These are phyloP conservation scores for Whalleya microplaca DNA, from an alignment of 2,329 filamentous ascomycete species.

Conservation along the genomic window DNA sequence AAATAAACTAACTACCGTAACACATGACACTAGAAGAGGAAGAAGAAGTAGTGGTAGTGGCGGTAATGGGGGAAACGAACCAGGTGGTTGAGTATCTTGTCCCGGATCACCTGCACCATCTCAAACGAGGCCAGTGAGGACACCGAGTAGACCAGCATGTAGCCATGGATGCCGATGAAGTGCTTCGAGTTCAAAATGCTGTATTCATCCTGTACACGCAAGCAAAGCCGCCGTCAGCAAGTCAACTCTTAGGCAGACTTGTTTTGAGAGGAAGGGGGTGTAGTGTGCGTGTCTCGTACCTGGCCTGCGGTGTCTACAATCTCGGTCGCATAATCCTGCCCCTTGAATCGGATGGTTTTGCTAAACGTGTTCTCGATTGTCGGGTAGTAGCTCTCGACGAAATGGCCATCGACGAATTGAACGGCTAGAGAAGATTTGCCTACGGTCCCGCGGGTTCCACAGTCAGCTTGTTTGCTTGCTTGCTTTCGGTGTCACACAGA, in stretches of 20 bases:
- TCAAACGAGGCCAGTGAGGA: constrained; percentile 93
- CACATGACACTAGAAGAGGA: neutral
- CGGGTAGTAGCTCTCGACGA: constrained; percentile 98
- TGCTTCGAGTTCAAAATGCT: constrained; percentile 98
- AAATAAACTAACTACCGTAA: too few relatives aligned
- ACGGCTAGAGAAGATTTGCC: constrained; percentile 98
- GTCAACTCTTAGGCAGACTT: neutral
- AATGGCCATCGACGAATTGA: constrained; percentile 95
- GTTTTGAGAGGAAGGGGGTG: neutral
- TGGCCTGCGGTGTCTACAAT: constrained; percentile 98
- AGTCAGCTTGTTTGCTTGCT: too few relatives aligned
- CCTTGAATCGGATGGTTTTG: constrained; percentile 90
- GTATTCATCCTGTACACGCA: constrained; percentile 79
- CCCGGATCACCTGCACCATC: constrained; percentile 93
- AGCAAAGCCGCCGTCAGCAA: constrained; percentile 16
- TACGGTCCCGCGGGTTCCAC: constrained; percentile 42
- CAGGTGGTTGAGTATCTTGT: constrained; percentile 96
- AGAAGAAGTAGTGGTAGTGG: neutral
- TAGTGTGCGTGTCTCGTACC: constrained; percentile 51
- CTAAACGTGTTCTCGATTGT: constrained; percentile 99
- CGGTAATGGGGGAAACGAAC: constrained; percentile 55
- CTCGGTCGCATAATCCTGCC: constrained; percentile 92
- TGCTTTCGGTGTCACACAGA: too few relatives aligned
- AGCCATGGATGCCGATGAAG: constrained; percentile 98
- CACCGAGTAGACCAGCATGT: constrained; percentile 98